Evolutionary conservation across 768 basidiomycete species (phyloP).

Genomic region (Agrocybe praecox): DNA sequence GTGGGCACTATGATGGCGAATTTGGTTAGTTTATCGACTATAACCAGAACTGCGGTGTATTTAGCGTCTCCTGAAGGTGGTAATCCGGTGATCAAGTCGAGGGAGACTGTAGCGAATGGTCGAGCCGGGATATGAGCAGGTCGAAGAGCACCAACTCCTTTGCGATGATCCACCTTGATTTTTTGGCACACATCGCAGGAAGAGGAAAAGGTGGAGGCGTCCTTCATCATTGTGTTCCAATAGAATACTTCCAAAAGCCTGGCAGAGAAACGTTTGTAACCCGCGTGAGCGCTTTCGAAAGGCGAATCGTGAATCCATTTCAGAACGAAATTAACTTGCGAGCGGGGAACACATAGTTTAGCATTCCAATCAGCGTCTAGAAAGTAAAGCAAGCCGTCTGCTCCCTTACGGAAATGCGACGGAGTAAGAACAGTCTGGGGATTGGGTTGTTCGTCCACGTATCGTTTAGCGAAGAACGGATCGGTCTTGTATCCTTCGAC

Average conservation of each 20-base stretch:
- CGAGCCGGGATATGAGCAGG: slow-evolving; percentile 34
- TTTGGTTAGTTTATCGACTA: slow-evolving; percentile 41
- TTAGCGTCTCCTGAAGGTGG: slow-evolving; percentile 28
- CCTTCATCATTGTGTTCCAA: slow-evolving; percentile 32
- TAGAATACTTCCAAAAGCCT: slow-evolving; percentile 24
- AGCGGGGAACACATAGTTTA: slow-evolving; percentile 29
- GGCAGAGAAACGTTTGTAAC: slow-evolving; percentile 26
- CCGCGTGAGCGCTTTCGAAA: slow-evolving; percentile 28
- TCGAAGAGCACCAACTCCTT: slow-evolving; percentile 32
- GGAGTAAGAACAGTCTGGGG: no score
- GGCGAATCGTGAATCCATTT: slow-evolving; percentile 24
- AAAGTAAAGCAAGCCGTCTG: slow-evolving; percentile 23
- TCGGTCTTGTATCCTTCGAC: no score
- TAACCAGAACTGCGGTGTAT: slow-evolving; percentile 30
- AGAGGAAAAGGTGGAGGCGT: slow-evolving; percentile 19
- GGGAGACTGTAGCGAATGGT: slow-evolving; percentile 31
- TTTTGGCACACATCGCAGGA: slow-evolving; percentile 31
- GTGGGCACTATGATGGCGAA: slow-evolving; percentile 40
- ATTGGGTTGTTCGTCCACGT: not conserved
- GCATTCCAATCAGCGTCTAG: slow-evolving; percentile 22
- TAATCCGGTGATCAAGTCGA: slow-evolving; percentile 39
- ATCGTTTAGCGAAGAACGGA: not conserved
- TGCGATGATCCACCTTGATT: slow-evolving; percentile 22
- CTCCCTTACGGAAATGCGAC: no score
- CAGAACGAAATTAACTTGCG: slow-evolving; percentile 16